phyloP scores from a whole-genome alignment of 2,329 filamentous ascomycete genomes.

The Fusarium euwallaceae region DNA sequence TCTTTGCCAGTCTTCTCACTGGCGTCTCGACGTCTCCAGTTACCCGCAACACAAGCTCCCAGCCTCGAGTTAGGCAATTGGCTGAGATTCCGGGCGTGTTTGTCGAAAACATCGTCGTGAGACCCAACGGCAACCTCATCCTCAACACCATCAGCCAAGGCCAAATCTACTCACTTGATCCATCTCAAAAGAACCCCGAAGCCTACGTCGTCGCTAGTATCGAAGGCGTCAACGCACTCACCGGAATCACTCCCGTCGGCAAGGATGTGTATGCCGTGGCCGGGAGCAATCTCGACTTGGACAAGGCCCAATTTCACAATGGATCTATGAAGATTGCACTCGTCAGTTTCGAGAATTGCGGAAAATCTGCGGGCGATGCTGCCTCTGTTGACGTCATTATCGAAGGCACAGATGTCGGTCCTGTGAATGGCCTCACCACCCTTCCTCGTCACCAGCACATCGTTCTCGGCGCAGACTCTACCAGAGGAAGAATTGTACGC shows the following conservation, averaged over 20 bases:
- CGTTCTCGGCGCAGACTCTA: conserved; percentile 14
- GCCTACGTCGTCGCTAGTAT: not conserved
- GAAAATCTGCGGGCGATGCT: not conserved
- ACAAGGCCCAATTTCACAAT: not conserved
- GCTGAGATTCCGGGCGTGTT: not conserved
- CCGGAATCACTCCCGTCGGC: not conserved
- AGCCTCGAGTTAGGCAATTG: not conserved
- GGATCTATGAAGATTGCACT: conserved; percentile 7
- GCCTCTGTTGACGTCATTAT: not conserved
- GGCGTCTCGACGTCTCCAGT: not conserved
- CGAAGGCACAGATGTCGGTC: not conserved
- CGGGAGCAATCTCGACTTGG: not conserved
- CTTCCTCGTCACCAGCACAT: not conserved
- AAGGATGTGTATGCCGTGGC: not conserved
- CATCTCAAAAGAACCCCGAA: accelerated
- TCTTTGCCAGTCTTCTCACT: not conserved
- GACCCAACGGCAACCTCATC: conserved; percentile 18
- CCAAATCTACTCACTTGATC: not conserved
- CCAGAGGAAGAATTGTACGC: conserved; percentile 3
- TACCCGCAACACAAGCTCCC: not conserved
- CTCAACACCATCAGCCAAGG: conserved; percentile 4
- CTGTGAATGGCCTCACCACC: conserved; percentile 2
- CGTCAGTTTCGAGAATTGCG: not conserved
- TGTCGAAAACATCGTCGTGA: conserved; percentile 11
- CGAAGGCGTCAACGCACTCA: not conserved